Evolutionary conservation across 1,139 yeast species (phyloP).

Genomic region (Kurtzmaniella quercitrusa): DNA sequence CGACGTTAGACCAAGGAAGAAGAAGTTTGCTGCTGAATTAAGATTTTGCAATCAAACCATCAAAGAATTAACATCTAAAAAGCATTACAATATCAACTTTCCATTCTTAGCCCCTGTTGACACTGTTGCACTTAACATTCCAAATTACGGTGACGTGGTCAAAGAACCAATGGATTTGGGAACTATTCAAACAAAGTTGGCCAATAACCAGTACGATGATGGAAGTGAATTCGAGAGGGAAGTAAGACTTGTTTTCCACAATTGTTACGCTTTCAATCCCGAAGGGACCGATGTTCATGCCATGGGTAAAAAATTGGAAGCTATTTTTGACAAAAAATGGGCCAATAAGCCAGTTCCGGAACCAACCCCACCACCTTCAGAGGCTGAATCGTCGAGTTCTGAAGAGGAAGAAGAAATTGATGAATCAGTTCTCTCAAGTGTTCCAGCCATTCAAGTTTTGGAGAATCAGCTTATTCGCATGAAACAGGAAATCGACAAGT

Average conservation of each 20-base stretch:
- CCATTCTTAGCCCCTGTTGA: conserved; percentile 95
- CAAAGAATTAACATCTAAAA: conserved; percentile 78
- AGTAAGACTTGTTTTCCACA: conserved; percentile 74
- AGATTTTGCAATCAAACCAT: conserved; percentile 80
- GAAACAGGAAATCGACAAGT: conserved; percentile 77
- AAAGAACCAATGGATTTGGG: conserved; percentile 95
- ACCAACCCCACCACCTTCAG: conserved; percentile 43
- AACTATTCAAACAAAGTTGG: conserved; percentile 74
- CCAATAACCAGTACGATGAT: conserved; percentile 82
- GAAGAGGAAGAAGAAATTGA: conserved; percentile 69
- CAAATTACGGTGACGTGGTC: conserved; percentile 79
- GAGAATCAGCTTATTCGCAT: conserved; percentile 83
- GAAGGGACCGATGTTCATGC: conserved; percentile 92
- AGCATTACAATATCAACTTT: conserved; percentile 77
- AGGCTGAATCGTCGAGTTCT: conserved; percentile 31
- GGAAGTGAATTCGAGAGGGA: conserved; percentile 87
- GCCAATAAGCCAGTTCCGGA: conserved; percentile 79
- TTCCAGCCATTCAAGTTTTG: conserved; percentile 82
- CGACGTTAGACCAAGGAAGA: conserved; percentile 85
- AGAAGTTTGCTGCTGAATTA: conserved; percentile 87
- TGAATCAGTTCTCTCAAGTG: conserved; percentile 65
- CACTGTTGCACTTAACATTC: conserved; percentile 89
- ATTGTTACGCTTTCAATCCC: conserved; percentile 91
- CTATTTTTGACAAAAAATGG: conserved; percentile 86
- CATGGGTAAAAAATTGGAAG: conserved; percentile 92